Evolutionary conservation across 169 alveolate genomes (phyloP).

Genomic region (Cryptosporidium parvum): DNA sequence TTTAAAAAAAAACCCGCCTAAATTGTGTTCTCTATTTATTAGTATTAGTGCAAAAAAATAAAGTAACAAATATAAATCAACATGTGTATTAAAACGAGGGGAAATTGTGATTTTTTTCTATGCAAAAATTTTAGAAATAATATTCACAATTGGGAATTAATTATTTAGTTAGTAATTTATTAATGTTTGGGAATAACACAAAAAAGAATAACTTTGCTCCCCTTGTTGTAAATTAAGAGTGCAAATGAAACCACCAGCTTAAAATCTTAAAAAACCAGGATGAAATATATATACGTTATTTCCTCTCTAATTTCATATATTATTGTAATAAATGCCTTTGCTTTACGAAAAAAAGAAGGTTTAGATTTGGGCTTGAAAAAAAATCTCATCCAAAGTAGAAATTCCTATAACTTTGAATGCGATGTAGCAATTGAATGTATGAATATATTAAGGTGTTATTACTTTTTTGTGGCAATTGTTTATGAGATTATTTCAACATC

Average conservation of each 20-base stretch:
- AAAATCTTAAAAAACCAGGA: neutral
- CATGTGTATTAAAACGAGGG: neutral
- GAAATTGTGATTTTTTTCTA: too few species aligned
- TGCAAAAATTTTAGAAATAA: too few species aligned
- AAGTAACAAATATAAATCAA: too few species aligned
- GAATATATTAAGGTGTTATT: neutral
- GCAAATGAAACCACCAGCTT: neutral
- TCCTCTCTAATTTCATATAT: neutral
- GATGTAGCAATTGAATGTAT: neutral
- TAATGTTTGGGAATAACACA: neutral
- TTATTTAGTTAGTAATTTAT: too few species aligned
- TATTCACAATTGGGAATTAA: too few species aligned
- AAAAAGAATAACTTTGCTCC: neutral
- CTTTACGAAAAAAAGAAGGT: neutral
- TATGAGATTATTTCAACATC: slow-evolving; percentile 3
- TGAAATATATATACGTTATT: neutral
- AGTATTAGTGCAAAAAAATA: neutral
- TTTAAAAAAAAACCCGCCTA: neutral
- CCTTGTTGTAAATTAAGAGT: neutral
- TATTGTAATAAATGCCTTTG: neutral
- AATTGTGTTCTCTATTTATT: too few species aligned
- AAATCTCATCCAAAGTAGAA: neutral
- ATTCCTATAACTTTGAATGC: neutral
- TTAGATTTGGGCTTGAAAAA: neutral
- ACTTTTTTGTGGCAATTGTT: slow-evolving; percentile 6